phyloP scores from a whole-genome alignment of 169 alveolate genomes.

The Sarcocystis neurona region DNA sequence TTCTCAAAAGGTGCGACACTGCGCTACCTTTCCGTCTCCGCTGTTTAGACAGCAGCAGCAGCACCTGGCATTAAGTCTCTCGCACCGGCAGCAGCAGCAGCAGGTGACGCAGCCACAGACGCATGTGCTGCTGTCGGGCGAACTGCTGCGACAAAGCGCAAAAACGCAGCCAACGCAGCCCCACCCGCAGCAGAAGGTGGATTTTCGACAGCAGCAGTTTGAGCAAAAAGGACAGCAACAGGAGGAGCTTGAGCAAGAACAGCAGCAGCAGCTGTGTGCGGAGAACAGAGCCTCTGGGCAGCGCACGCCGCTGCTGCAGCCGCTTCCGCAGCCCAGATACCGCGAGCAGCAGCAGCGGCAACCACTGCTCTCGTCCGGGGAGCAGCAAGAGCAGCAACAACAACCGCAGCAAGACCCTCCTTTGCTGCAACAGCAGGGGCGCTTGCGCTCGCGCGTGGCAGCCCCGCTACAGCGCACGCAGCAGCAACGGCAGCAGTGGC shows the following conservation, averaged over 20 bases:
- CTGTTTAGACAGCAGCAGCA: no score
- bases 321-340: neutral
- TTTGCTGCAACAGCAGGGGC: neutral
- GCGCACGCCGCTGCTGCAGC: conserved; percentile 12
- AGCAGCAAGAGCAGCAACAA: neutral
- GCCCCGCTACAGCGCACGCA: no score
- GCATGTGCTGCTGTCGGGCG: no score
- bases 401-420: neutral
- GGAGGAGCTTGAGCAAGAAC: neutral
- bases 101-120: no score
- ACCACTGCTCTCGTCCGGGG: neutral
- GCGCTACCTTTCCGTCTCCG: no score
- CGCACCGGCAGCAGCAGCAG: no score
- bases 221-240: neutral
- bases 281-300: neutral
- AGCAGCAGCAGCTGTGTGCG: neutral
- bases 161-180: no score
- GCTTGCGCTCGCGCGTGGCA: no score
- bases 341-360: neutral
- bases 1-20: no score
- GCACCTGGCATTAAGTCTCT: no score
- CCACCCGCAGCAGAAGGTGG: neutral
- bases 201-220: neutral
- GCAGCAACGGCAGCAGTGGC: neutral
- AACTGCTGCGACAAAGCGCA: neutral